Conservation (phyloP, 1,284 basidiomycete species). For the Somion occarium region DNA sequence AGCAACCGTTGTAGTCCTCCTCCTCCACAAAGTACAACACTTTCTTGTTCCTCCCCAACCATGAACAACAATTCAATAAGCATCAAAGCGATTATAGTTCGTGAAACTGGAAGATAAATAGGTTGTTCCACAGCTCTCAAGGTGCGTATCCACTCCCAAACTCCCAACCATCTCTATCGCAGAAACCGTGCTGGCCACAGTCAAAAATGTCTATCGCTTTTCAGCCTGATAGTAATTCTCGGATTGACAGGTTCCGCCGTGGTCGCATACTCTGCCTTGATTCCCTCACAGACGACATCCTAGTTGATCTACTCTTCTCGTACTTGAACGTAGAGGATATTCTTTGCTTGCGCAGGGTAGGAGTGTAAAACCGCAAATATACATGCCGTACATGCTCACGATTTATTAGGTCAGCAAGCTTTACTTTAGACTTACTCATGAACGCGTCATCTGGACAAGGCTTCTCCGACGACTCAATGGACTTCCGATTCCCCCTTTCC, state of each 20-base stretch:
- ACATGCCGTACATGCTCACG: background rate
- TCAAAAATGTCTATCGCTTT: no score
- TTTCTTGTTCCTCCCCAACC: background rate
- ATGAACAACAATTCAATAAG: no score
- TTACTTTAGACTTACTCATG: slow-evolving; percentile 57
- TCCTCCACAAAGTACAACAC: background rate
- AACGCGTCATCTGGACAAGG: slow-evolving; percentile 65
- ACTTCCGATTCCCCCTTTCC: slow-evolving; percentile 57
- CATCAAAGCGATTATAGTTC: no score
- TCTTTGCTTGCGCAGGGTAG: slow-evolving; percentile 45
- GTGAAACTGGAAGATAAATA: no score
- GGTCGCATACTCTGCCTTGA: background rate
- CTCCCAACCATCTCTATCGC: no score
- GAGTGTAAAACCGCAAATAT: no score
- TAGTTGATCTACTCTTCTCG: slow-evolving; percentile 45
- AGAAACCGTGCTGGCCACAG: background rate
- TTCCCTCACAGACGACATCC: slow-evolving; percentile 31
- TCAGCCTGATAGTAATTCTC: no score
- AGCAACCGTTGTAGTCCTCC: background rate
- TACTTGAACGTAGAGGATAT: slow-evolving; percentile 51
- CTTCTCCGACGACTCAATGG: slow-evolving; percentile 43
- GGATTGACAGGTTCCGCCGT: background rate
- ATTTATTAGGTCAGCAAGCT: slow-evolving; percentile 48
- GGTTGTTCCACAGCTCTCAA: no score
- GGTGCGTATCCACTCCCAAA: no score